A percentile compares a stretch with the other conserved stretches of the same genome.
Conservation (phyloP, 1,284 basidiomycete species). For the Malassezia arunalokei region DNA sequence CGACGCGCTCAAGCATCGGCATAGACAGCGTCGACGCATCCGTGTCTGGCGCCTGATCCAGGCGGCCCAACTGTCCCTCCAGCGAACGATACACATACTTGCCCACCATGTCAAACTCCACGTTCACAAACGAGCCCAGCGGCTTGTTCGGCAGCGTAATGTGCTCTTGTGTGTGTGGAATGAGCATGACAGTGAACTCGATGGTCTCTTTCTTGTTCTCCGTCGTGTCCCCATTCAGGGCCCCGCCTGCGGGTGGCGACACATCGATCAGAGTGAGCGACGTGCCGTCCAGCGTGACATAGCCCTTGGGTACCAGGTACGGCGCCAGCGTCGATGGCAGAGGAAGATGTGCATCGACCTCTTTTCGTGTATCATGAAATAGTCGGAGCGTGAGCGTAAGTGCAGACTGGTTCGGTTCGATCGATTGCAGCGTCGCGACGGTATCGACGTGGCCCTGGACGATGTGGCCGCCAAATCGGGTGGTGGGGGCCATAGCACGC, state of each 20-base stretch:
- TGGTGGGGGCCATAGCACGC: slow-evolving; percentile 78
- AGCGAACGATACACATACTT: slow-evolving; percentile 37
- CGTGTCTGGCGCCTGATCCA: background rate
- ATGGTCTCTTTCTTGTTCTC: slow-evolving; percentile 26
- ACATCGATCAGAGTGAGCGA: slow-evolving; percentile 82
- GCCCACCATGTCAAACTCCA: slow-evolving; percentile 45
- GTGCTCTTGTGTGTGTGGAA: slow-evolving; percentile 43
- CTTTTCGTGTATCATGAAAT: slow-evolving; percentile 18
- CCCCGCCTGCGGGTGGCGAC: slow-evolving; percentile 31
- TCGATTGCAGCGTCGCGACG: slow-evolving; percentile 54
- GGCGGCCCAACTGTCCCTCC: slow-evolving; percentile 8
- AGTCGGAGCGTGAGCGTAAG: slow-evolving; percentile 65
- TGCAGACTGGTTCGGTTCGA: slow-evolving; percentile 70
- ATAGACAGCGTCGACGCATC: background rate
- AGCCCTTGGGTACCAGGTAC: slow-evolving; percentile 91
- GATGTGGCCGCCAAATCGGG: slow-evolving; percentile 89
- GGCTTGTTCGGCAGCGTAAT: slow-evolving; percentile 38
- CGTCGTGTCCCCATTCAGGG: slow-evolving; percentile 5
- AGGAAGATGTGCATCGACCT: slow-evolving; percentile 46
- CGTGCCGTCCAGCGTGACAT: slow-evolving; percentile 84
- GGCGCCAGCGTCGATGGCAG: slow-evolving; percentile 60
- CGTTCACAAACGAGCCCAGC: slow-evolving; percentile 38
- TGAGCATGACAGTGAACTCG: slow-evolving; percentile 45
- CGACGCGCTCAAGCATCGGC: slow-evolving; percentile 34
- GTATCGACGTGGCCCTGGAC: slow-evolving; percentile 74